A percentile compares a stretch with the other conserved stretches of the same genome.
These are phyloP conservation scores for Blastobotrys petasosporus DNA, from an alignment of 1,139 yeast genomes.

Conservation along the genomic window DNA sequence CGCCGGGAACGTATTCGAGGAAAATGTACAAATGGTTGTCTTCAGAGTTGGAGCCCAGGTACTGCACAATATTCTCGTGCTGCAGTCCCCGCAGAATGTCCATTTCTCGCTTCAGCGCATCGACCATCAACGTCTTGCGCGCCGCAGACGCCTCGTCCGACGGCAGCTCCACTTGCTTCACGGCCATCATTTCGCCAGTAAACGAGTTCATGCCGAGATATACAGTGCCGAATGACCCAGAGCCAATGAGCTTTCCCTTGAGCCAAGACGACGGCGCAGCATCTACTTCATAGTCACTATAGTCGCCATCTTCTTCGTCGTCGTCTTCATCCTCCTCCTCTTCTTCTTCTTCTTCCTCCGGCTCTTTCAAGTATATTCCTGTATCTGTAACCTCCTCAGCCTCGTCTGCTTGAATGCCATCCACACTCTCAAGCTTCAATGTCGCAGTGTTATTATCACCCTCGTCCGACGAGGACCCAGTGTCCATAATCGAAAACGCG, in stretches of 20 bases:
- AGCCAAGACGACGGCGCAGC: conserved; percentile 78
- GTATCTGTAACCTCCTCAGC: conserved; percentile 22
- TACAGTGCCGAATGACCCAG: conserved; percentile 93
- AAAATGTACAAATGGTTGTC: conserved; percentile 70
- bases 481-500: too few relatives aligned
- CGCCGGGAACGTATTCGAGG: conserved; percentile 94
- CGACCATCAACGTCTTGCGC: conserved; percentile 60
- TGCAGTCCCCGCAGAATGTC: conserved; percentile 66
- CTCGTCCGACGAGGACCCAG: not conserved
- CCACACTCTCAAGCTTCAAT: too few relatives aligned
- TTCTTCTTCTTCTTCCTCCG: not conserved
- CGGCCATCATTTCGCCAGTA: conserved; percentile 96
- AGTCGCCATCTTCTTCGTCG: conserved; percentile 5
- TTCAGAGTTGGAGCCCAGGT: conserved; percentile 73
- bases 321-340: not conserved
- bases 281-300: conserved; percentile 28
- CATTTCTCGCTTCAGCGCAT: conserved; percentile 84
- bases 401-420: conserved; percentile 17
- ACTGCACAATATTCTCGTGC: conserved; percentile 89
- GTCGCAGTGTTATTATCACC: not conserved
- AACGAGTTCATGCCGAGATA: conserved; percentile 86
- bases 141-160: conserved; percentile 35
- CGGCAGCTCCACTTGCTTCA: conserved; percentile 80
- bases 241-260: conserved; percentile 87
- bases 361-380: too few relatives aligned